Evolutionary conservation across 1,139 yeast genomes (phyloP), one percentile per base, ranked within the genome.

Genomic region (Zygosaccharomyces pseudobailii): DNA sequence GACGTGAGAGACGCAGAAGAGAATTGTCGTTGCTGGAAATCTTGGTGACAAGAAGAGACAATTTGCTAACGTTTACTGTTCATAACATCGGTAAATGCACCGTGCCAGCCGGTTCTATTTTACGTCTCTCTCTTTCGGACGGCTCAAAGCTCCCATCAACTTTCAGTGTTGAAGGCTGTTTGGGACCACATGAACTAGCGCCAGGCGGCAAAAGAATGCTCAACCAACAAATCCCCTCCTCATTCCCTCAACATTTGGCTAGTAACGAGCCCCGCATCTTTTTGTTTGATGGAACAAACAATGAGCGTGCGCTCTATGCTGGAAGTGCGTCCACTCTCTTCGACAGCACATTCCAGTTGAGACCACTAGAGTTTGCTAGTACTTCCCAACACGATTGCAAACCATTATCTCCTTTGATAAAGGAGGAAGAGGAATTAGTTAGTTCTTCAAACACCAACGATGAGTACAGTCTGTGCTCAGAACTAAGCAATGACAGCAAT

Each of bases 381-480:
- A 19, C 33, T 30, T 10, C 33, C 4, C 5, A n/a, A 3, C 33
- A 9, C 4, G 28, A 8, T 23, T 20, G 33, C 45, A 30, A 43
- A 39, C 39, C 36, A 8, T 8, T 42, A 21, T 36, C 28, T 3
- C 20, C 38, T 3, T 32, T 43, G 22, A 36, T 43, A 6, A 48
- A 41, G 6, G 47, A 43, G 17, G 49, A 48, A 10, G 46, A 49
- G 10, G 55, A 50, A 27, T 49, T 52, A 7, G 53, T 52, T 37
- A 50, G 54, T 42, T 50, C 56, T 31, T 52, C 55, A 3, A 44
- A 50, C 25, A 53, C 55, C 17, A 54, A 53, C 35, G 57, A 55
- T 37, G 54, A 49, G 20, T 51, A 45, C 21, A 38, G 46, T 5
- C 27, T 46, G 9, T 47, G 37, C 36, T 50, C 47, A 20, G 49